These are phyloP conservation scores for Coriolopsis trogii DNA, from an alignment of 1,284 basidiomycete genomes.

Conservation along the genomic window DNA sequence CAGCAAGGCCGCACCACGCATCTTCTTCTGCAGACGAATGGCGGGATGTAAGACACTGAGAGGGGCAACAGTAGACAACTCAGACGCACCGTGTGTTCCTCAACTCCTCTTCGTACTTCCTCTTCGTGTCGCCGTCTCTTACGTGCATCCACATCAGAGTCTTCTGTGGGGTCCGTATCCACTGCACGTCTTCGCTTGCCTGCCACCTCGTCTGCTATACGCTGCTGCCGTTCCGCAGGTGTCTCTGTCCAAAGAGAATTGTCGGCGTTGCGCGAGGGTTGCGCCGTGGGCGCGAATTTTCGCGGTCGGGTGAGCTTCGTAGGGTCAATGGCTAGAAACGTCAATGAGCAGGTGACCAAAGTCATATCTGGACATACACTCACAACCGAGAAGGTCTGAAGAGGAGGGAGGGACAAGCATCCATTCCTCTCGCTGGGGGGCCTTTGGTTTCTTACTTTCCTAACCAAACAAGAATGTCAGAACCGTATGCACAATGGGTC, in stretches of 20 bases:
- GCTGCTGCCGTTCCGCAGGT: slow-evolving; percentile 82
- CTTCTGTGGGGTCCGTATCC: slow-evolving; percentile 43
- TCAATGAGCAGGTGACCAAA: not conserved
- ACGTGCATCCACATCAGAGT: slow-evolving; percentile 45
- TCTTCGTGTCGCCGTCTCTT: slow-evolving; percentile 66
- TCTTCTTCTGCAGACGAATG: slow-evolving; percentile 65
- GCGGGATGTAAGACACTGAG: too few relatives aligned
- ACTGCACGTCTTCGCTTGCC: slow-evolving; percentile 78
- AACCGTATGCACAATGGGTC: not conserved
- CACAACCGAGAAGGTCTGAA: slow-evolving; percentile 75
- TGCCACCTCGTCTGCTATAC: slow-evolving; percentile 83
- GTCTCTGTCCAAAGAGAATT: slow-evolving; percentile 91
- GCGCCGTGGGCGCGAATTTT: slow-evolving; percentile 73
- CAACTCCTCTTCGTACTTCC: slow-evolving; percentile 69
- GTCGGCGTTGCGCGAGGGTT: slow-evolving; percentile 48
- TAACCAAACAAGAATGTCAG: slow-evolving; percentile 27
- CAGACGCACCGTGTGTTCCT: slow-evolving; percentile 77
- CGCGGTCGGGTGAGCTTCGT: slow-evolving; percentile 68
- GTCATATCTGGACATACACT: slow-evolving; percentile 33
- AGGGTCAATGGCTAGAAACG: slow-evolving; percentile 61
- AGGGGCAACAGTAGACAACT: not conserved
- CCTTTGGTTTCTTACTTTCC: slow-evolving; percentile 76
- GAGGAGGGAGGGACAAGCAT: slow-evolving; percentile 90
- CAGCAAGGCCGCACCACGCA: slow-evolving; percentile 71
- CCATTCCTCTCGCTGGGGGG: slow-evolving; percentile 86